A percentile compares a stretch with the other conserved stretches of the same genome.
Evolutionary conservation across 768 basidiomycete species (phyloP).

Genomic region (Podaxis mareebaensis): DNA sequence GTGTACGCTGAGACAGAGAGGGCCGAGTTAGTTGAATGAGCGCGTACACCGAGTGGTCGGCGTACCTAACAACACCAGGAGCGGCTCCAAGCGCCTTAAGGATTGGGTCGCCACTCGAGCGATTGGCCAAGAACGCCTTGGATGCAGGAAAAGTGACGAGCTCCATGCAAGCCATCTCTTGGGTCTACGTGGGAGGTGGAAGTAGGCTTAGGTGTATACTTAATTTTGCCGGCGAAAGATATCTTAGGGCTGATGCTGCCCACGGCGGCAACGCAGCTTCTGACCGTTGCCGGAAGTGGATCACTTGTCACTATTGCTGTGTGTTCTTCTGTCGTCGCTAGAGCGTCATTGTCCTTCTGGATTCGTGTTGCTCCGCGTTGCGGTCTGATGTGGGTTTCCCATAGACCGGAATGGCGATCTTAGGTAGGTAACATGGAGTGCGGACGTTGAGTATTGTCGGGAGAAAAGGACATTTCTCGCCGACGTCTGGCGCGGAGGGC

Average conservation of each 20-base stretch:
- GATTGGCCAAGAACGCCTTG: not conserved
- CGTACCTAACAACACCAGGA: not conserved
- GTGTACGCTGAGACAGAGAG: not conserved
- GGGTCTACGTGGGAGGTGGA: not conserved
- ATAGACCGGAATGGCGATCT: too few relatives aligned
- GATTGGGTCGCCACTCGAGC: not conserved
- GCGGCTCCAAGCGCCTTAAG: not conserved
- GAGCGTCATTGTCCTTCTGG: too few relatives aligned
- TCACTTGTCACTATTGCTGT: too few relatives aligned
- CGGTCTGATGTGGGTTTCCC: too few relatives aligned
- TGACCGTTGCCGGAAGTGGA: too few relatives aligned
- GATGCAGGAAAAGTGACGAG: not conserved
- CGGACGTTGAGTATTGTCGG: too few relatives aligned
- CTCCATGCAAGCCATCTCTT: not conserved
- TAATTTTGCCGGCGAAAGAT: not conserved
- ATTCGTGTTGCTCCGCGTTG: too few relatives aligned
- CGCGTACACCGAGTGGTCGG: not conserved
- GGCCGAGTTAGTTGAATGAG: not conserved
- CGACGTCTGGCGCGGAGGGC: too few relatives aligned
- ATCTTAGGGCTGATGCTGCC: not conserved
- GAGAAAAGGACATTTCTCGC: too few relatives aligned
- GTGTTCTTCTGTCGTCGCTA: too few relatives aligned
- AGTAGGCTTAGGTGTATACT: not conserved
- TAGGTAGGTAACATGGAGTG: too few relatives aligned
- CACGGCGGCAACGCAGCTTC: too few relatives aligned